Conservation (phyloP, 441 rosid species). For the Populus hybrid region DNA sequence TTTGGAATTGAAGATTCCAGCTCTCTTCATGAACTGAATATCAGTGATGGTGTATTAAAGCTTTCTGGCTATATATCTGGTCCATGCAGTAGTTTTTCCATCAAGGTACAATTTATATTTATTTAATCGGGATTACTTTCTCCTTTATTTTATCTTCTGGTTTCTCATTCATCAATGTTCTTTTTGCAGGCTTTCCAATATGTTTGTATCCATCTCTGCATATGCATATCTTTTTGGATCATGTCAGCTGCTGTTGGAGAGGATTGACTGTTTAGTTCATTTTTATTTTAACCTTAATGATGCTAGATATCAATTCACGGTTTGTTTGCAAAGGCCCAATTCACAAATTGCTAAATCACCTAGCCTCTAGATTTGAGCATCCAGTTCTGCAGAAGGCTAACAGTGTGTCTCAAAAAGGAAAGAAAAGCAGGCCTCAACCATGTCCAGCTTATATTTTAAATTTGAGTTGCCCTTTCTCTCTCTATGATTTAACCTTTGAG, state of each 20-base stretch:
- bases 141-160: constrained; percentile 15
- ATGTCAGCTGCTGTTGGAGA: constrained; percentile 17
- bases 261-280: constrained; percentile 19
- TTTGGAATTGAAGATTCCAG: constrained; percentile 56
- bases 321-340: constrained; percentile 81
- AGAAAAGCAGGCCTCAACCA: constrained; percentile 54
- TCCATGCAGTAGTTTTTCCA: constrained; percentile 46
- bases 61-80: constrained; percentile 73
- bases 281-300: constrained; percentile 56
- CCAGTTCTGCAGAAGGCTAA: constrained; percentile 42
- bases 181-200: constrained; percentile 81
- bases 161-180: constrained; percentile 29
- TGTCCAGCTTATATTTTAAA: constrained; percentile 66
- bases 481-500: constrained; percentile 78
- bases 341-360: constrained; percentile 71
- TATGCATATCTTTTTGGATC: constrained; percentile 20
- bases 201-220: constrained; percentile 71
- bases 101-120: constrained; percentile 49
- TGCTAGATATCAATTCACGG: constrained; percentile 77
- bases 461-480: constrained; percentile 58
- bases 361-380: constrained; percentile 55
- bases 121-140: background rate
- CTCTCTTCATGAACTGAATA: constrained; percentile 53
- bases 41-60: constrained; percentile 44
- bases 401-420: constrained; percentile 43